Evolutionary conservation across 2,329 filamentous ascomycete genomes (phyloP).

Genomic region (Talaromyces sp.): DNA sequence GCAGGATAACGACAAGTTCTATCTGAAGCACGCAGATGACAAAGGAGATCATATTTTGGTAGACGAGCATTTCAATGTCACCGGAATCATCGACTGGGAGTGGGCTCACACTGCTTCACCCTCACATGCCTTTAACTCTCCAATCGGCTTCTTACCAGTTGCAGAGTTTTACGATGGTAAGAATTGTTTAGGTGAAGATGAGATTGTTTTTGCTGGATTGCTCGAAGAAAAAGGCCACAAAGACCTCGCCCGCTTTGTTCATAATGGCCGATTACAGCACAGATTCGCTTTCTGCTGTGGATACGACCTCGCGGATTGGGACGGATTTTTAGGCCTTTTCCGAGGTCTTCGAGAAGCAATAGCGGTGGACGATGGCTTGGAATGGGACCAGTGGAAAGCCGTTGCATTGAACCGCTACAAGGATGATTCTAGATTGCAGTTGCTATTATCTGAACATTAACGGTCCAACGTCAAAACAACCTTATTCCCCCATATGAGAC

Average conservation of each 20-base stretch:
- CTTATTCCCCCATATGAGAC: not conserved
- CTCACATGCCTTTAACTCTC: not conserved
- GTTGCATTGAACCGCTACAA: not conserved
- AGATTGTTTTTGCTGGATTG: not conserved
- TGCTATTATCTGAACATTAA: not conserved
- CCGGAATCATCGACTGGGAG: constrained; percentile 43
- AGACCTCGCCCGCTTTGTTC: not conserved
- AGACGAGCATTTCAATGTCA: constrained; percentile 40
- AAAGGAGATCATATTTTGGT: constrained; percentile 43
- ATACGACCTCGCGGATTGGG: not conserved
- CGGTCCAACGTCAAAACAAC: not conserved
- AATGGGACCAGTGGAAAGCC: not conserved
- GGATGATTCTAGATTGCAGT: not conserved
- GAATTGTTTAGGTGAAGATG: not conserved
- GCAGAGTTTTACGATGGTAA: not conserved
- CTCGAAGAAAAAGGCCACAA: not conserved
- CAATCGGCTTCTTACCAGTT: not conserved
- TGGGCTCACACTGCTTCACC: constrained; percentile 16
- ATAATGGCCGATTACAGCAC: not conserved
- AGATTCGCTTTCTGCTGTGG: not conserved
- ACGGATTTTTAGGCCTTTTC: not conserved
- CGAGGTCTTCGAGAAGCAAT: not conserved
- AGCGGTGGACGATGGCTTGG: not conserved
- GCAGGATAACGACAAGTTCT: constrained; percentile 21
- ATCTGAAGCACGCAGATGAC: constrained; percentile 40